Evolutionary conservation across 106 monocot species (phyloP).

Genomic region (Posidonia australis): DNA sequence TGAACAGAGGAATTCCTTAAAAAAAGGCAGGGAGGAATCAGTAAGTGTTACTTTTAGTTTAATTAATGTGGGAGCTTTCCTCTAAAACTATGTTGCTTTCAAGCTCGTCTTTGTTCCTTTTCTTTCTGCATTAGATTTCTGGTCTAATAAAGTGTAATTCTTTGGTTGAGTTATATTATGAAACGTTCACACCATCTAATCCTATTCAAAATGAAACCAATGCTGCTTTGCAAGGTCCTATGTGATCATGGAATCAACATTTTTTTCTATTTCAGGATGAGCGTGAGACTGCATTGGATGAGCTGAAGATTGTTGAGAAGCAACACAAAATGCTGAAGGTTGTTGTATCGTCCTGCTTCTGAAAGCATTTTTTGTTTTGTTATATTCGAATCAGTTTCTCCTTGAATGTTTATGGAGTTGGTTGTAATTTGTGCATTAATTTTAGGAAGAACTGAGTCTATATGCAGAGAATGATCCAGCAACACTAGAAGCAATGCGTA

Average conservation of each 20-base stretch:
- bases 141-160: no score
- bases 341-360: background rate
- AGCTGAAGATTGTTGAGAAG: constrained; percentile 56
- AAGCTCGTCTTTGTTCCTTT: background rate
- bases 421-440: constrained; percentile 2
- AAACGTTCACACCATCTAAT: no score
- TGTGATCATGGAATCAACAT: background rate
- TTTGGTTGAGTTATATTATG: no score
- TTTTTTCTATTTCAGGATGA: constrained; percentile 54
- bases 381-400: background rate
- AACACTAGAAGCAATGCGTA: constrained; percentile 75
- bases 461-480: constrained; percentile 98
- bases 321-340: constrained; percentile 78
- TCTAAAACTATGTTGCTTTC: background rate
- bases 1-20: constrained; percentile 71
- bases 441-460: constrained; percentile 62
- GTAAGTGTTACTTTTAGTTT: constrained; percentile 25
- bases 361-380: background rate
- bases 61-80: background rate
- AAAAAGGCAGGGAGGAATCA: constrained; percentile 89
- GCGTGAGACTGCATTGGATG: constrained; percentile 63
- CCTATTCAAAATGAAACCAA: no score
- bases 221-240: background rate
- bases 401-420: background rate
- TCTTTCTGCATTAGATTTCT: no score